phyloP scores from a whole-genome alignment of 2,329 filamentous ascomycete species.

The Fusarium falciforme region DNA sequence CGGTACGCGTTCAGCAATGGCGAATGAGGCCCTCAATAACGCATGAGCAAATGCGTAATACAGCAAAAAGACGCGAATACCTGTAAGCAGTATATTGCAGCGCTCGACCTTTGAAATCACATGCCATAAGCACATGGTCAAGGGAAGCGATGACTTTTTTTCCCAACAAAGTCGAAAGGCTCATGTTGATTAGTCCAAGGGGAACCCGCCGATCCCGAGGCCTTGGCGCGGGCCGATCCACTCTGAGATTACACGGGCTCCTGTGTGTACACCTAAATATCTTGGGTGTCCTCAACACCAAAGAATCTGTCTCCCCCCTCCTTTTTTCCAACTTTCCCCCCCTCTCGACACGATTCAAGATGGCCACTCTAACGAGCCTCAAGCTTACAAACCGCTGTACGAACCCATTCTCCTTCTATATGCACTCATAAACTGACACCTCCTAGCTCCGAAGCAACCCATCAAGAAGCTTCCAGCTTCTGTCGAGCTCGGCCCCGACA shows the following conservation, averaged over 20 bases:
- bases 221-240: constrained; percentile 5
- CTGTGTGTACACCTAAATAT: constrained; percentile 3
- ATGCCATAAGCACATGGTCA: constrained; percentile 12
- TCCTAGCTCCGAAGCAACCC: constrained; percentile 59
- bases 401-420: background rate
- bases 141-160: constrained; percentile 6
- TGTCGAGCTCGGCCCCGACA: constrained; percentile 60
- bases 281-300: constrained; percentile 30
- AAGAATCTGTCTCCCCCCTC: background rate
- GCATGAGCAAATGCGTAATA: background rate
- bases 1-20: background rate
- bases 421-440: background rate
- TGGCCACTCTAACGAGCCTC: constrained; percentile 51
- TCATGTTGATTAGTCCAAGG: constrained; percentile 15
- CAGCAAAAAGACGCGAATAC: background rate
- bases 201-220: constrained; percentile 23
- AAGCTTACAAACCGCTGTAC: constrained; percentile 57
- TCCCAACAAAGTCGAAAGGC: constrained; percentile 4
- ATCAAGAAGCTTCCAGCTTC: constrained; percentile 66
- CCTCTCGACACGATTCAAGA: constrained; percentile 28
- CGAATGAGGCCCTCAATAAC: background rate
- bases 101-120: background rate
- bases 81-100: background rate
- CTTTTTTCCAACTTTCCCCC: constrained; percentile 7
- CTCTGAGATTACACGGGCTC: constrained; percentile 3